Conservation (phyloP, 1,284 basidiomycete genomes). For the Volvariella volvacea region DNA sequence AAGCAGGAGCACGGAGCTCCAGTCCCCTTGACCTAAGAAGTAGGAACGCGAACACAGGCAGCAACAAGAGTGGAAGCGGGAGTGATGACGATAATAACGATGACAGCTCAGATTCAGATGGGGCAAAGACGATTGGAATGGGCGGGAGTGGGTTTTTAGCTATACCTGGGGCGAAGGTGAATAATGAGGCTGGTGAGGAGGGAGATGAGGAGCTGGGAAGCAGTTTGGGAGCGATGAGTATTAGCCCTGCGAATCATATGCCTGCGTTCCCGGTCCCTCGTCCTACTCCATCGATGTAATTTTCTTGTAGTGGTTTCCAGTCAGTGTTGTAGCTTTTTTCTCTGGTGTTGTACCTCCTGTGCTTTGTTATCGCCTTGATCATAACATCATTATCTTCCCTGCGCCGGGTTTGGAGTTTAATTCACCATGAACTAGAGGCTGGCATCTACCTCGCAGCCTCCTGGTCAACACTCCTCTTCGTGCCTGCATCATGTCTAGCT, state of each 20-base stretch:
- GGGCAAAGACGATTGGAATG: slow-evolving; percentile 51
- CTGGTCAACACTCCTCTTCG: too few species aligned
- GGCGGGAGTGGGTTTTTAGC: not conserved
- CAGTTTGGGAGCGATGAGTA: slow-evolving; percentile 10
- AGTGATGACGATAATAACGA: slow-evolving; percentile 25
- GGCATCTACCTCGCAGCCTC: too few species aligned
- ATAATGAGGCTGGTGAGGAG: not conserved
- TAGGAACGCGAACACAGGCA: slow-evolving; percentile 12
- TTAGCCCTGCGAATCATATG: slow-evolving; percentile 7
- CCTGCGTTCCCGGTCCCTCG: too few species aligned
- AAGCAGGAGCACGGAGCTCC: slow-evolving; percentile 9
- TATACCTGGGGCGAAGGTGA: slow-evolving; percentile 2
- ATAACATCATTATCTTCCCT: too few species aligned
- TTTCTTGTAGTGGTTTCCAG: too few species aligned
- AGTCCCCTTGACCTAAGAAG: slow-evolving; percentile 14
- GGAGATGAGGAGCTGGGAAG: slow-evolving; percentile 6
- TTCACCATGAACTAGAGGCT: too few species aligned
- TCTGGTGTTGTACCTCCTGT: too few species aligned
- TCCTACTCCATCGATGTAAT: too few species aligned
- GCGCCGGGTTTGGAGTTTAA: too few species aligned
- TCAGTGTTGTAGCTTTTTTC: too few species aligned
- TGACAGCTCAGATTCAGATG: slow-evolving; percentile 22
- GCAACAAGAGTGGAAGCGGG: slow-evolving; percentile 2
- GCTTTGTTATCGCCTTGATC: too few species aligned
- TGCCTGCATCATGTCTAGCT: too few species aligned